These are phyloP conservation scores for Rutstroemia sydowiana DNA, from an alignment of 2,329 filamentous ascomycete species.

Conservation along the genomic window DNA sequence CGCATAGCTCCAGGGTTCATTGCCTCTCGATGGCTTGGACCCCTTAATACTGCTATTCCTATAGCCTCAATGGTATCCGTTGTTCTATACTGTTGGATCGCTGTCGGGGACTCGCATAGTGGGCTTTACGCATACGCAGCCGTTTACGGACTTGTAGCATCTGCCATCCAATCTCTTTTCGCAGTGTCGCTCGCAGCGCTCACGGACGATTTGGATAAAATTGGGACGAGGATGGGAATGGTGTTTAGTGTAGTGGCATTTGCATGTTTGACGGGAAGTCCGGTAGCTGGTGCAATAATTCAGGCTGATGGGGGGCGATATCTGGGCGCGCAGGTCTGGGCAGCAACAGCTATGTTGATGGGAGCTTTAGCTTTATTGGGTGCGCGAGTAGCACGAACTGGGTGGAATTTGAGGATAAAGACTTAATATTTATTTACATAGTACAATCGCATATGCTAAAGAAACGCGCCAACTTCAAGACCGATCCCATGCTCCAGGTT, in stretches of 20 bases:
- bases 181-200: neutral
- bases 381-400: neutral
- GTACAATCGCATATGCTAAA: neutral
- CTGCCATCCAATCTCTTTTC: neutral
- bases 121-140: neutral
- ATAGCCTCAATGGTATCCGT: neutral
- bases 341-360: neutral
- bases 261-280: neutral
- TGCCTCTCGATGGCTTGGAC: neutral
- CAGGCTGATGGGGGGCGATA: neutral
- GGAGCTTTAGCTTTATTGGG: neutral
- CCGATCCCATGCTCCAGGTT: neutral
- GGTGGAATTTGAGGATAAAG: neutral
- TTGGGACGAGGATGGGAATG: neutral
- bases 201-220: neutral
- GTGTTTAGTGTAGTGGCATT: neutral
- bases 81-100: neutral
- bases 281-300: neutral
- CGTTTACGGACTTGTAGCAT: neutral
- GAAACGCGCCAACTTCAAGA: neutral
- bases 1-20: neutral
- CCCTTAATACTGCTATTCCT: neutral
- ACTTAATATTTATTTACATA: no score
- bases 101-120: neutral
- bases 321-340: neutral